These are phyloP conservation scores for Vanrija sp. DNA, from an alignment of 1,284 basidiomycete genomes.

Conservation along the genomic window DNA sequence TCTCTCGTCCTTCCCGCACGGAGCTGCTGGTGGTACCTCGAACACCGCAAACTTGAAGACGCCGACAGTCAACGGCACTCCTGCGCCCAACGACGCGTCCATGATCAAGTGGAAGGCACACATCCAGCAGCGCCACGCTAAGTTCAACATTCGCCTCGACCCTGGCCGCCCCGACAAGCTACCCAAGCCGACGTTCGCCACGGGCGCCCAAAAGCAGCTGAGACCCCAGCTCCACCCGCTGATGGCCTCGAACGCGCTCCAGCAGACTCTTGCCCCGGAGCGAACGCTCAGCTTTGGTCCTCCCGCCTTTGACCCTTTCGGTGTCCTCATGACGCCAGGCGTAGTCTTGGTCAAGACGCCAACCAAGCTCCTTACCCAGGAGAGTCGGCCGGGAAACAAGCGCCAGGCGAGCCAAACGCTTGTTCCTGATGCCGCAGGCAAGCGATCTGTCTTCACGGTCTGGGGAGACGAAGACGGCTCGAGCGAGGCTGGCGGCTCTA, in stretches of 20 bases:
- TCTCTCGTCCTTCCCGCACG: not conserved
- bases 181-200: conserved; percentile 6
- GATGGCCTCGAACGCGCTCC: conserved; percentile 29
- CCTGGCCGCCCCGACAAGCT: conserved; percentile 6
- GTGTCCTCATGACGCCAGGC: conserved; percentile 6
- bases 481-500: not conserved
- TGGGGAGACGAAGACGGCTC: conserved; percentile 8
- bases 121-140: conserved; percentile 36
- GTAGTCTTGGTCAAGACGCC: conserved; percentile 1
- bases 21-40: not conserved
- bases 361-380: conserved; percentile 4
- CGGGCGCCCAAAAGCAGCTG: not conserved
- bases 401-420: conserved; percentile 46
- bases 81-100: conserved; percentile 7
- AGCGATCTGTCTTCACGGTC: conserved; percentile 10
- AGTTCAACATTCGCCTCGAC: conserved; percentile 23
- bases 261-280: conserved; percentile 47
- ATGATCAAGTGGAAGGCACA: conserved; percentile 35
- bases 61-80: not conserved
- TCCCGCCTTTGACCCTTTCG: conserved; percentile 1
- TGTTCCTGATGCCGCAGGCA: conserved; percentile 27
- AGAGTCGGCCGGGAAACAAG: conserved; percentile 44
- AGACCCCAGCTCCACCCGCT: conserved; percentile 15
- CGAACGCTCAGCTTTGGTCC: conserved; percentile 40
- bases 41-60: not conserved